phyloP scores from a whole-genome alignment of 441 rosid species.

The Cnidoscolus chayamansa region DNA sequence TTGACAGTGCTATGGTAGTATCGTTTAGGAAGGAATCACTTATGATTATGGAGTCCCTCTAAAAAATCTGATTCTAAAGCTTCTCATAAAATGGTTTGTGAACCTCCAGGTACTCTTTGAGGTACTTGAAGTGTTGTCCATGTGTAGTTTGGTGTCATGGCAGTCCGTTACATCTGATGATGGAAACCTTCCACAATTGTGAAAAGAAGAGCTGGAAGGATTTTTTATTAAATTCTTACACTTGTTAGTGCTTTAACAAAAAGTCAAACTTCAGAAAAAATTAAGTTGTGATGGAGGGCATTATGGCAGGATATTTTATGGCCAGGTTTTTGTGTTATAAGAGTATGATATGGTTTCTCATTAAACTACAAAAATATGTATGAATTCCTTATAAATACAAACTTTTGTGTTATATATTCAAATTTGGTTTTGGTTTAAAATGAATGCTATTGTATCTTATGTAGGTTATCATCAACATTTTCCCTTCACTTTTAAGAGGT shows the following conservation, averaged over 20 bases:
- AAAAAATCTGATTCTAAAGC: background rate
- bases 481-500: constrained; percentile 78
- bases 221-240: background rate
- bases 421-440: constrained; percentile 8
- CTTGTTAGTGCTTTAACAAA: background rate
- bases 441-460: constrained; percentile 17
- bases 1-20: constrained; percentile 4
- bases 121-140: background rate
- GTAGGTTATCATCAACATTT: constrained; percentile 62
- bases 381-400: background rate
- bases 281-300: background rate
- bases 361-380: background rate
- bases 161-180: background rate
- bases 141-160: too few relatives aligned
- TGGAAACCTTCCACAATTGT: background rate
- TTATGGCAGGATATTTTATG: background rate
- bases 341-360: background rate
- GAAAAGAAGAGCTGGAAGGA: background rate
- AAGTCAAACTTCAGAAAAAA: background rate
- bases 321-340: background rate
- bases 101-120: background rate
- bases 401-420: background rate
- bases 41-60: background rate
- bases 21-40: background rate
- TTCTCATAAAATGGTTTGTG: background rate